Base-by-base conservation (phyloP, 192 early-diverging fungal genomes). In the Coemansia guatemalensis region DNA sequence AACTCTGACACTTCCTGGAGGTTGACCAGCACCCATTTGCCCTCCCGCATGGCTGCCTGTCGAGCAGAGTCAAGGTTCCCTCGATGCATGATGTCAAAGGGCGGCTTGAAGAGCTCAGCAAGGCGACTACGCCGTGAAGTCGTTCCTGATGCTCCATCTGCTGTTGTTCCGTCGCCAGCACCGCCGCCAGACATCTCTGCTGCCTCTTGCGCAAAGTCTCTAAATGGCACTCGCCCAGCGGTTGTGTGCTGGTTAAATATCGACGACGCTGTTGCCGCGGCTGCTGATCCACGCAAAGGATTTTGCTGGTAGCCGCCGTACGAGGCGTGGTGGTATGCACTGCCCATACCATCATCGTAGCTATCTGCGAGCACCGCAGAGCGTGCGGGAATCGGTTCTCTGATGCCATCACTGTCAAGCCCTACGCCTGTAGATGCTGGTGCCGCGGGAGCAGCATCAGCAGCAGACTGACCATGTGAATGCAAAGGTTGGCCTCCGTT, bases 21-120 rank as follows among this genome's bases (percentile, higher is more conserved):
- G 56, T 94, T 94, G 29, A 97, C 75, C 60, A 97, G 78, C 30
- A 97, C 63, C 94, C 93, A 95, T 67, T 90, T 95, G 26, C 77
- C 83, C 21, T 83, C 71, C 20, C 56, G 58, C 58, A 75, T 78
- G 11, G 90, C 95, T 12, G 58, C 59, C 1, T 82, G 73, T 53
- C 92, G 85, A 17, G 89, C 91, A 81, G 82, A 75, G 35, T 93
- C 88, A 72, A 93, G 88, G 48, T 78, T 71, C 12, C 89, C 92
- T 53, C 67, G 63, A 54, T 85, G 87, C 87, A 98, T 97, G 61
- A 98, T 89, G 41, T 93, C 93, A 26, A 87, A 84, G 0, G 96
- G 96, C 4, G 93, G 90, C 35, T 88, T 83, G 72, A 93, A 98
- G 53, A 97, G 71, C 53, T 93, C 87, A 2, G 90, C 88, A 44